phyloP scores from a whole-genome alignment of 805 yeast species.

The Myxozyma mucilagina region DNA sequence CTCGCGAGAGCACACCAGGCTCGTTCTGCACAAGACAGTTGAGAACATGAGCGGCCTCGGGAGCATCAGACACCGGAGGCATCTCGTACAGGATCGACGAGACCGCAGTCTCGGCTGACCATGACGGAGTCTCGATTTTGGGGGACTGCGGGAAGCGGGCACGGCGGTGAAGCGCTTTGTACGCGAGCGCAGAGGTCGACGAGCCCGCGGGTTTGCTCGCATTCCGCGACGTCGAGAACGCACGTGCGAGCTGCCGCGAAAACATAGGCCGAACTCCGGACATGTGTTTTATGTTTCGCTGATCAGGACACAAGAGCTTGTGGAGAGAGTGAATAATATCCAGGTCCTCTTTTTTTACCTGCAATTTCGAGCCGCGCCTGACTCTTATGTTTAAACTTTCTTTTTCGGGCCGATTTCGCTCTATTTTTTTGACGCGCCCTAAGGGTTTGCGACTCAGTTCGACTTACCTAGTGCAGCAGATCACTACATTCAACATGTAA shows the following conservation, averaged over 20 bases:
- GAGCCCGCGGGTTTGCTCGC: conserved; percentile 26
- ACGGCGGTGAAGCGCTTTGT: conserved; percentile 86
- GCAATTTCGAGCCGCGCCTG: conserved; percentile 4
- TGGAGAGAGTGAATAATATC: background rate
- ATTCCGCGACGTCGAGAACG: conserved; percentile 1
- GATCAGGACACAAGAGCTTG: background rate
- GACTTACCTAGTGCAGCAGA: too few relatives aligned
- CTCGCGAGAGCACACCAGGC: conserved; percentile 93
- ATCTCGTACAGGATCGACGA: conserved; percentile 93
- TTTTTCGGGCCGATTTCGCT: conserved; percentile 11
- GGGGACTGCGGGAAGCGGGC: conserved; percentile 88
- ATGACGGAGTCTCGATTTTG: conserved; percentile 85
- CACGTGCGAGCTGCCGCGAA: background rate
- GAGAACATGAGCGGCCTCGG: conserved; percentile 81
- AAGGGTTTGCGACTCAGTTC: background rate
- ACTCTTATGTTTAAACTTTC: background rate
- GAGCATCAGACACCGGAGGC: conserved; percentile 58
- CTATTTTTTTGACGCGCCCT: background rate
- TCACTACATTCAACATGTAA: too few relatives aligned
- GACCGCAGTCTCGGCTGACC: conserved; percentile 97
- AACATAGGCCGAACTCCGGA: background rate
- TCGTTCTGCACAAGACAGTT: conserved; percentile 98
- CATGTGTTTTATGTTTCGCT: background rate
- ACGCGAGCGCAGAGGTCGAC: conserved; percentile 91
- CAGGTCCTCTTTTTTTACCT: background rate